Evolutionary conservation across 73 alveolate genomes (phyloP).

Genomic region (Stentor roeselii): DNA sequence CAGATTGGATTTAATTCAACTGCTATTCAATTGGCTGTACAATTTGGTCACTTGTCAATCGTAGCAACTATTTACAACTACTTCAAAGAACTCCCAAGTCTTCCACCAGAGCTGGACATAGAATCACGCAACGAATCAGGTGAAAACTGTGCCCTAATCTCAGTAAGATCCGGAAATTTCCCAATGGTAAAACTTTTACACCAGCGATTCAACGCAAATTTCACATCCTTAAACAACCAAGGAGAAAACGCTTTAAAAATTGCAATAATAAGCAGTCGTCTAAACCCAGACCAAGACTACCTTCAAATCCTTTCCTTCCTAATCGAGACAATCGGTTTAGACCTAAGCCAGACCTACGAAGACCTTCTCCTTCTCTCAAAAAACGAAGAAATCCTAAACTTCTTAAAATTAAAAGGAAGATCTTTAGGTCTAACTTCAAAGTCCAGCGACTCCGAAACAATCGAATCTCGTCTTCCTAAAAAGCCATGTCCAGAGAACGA

Average conservation of each 20-base stretch:
- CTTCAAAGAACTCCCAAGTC: background rate
- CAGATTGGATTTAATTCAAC: too few species aligned
- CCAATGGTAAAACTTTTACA: background rate
- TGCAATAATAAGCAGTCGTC: background rate
- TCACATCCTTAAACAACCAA: background rate
- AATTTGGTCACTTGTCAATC: constrained; percentile 5
- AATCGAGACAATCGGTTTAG: background rate
- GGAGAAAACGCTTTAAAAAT: background rate
- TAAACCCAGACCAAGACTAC: background rate
- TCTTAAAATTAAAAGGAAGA: too few species aligned
- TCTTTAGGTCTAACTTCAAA: background rate
- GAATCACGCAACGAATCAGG: background rate
- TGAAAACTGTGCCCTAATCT: background rate
- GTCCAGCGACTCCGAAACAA: too few species aligned
- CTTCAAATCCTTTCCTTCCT: background rate
- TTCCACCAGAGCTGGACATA: constrained; percentile 21
- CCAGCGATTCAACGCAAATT: background rate
- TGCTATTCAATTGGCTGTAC: background rate
- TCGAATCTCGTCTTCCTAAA: too few species aligned
- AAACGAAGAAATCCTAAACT: background rate
- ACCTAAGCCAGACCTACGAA: background rate
- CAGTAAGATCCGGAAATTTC: background rate
- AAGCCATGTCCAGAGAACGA: too few species aligned
- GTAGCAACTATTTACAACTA: background rate
- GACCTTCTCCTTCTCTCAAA: background rate